phyloP scores from a whole-genome alignment of 306 rosid genomes.

The Luffa acutangula region DNA sequence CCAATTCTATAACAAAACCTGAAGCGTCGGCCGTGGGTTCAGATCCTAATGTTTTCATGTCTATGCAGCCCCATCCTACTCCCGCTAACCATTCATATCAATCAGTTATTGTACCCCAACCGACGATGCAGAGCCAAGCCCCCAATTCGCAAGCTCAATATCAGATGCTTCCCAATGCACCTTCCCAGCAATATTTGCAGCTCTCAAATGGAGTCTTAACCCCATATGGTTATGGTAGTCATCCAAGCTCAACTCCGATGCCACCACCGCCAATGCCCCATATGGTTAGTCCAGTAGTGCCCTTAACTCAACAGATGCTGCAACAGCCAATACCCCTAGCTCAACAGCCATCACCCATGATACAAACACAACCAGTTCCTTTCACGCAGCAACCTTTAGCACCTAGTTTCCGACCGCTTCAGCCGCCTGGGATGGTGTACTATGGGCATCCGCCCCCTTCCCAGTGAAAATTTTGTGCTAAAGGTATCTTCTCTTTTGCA shows the following conservation, averaged over 20 bases:
- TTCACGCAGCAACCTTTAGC: slow-evolving; percentile 26
- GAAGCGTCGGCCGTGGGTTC: slow-evolving; percentile 32
- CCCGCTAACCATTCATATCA: slow-evolving; percentile 53
- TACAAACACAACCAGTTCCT: slow-evolving; percentile 36
- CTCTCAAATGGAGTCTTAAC: slow-evolving; percentile 12
- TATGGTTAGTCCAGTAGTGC: slow-evolving; percentile 44
- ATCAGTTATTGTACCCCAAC: slow-evolving; percentile 46
- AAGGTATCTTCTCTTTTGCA: background rate
- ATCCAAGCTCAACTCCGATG: slow-evolving; percentile 43
- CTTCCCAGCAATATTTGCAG: slow-evolving; percentile 59
- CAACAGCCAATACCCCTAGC: slow-evolving; percentile 21
- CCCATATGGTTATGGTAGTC: slow-evolving; percentile 55
- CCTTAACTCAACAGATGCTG: slow-evolving; percentile 28
- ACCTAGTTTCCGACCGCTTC: slow-evolving; percentile 75
- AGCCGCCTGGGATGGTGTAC: slow-evolving; percentile 70
- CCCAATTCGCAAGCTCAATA: slow-evolving; percentile 59
- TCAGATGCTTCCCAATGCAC: slow-evolving; percentile 44
- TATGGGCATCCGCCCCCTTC: slow-evolving; percentile 51
- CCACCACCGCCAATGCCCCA: slow-evolving; percentile 47
- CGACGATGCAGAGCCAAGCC: slow-evolving; percentile 16
- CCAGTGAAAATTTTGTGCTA: slow-evolving; percentile 21
- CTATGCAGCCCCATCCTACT: slow-evolving; percentile 42
- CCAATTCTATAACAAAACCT: slow-evolving; percentile 33
- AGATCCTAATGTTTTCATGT: slow-evolving; percentile 42
- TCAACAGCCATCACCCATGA: slow-evolving; percentile 18